Evolutionary conservation across 2,329 filamentous ascomycete species (phyloP), one percentile per base, ranked within the genome.

Genomic region (Ceratocystis albifundus): DNA sequence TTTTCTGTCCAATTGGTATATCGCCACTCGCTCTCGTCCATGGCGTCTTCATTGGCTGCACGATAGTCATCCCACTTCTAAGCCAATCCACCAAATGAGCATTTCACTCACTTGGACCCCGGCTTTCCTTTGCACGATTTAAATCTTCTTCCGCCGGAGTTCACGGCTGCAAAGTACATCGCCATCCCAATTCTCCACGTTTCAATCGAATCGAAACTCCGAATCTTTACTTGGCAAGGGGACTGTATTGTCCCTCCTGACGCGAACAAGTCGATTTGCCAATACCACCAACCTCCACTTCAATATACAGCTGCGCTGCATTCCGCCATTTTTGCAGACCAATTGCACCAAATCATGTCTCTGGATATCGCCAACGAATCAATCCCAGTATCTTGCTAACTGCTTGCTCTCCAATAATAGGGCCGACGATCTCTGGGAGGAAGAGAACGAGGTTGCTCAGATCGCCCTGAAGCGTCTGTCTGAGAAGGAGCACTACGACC

Each of bases 401-500:
- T 2, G 50, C 15, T 36, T 25, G 45, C 59, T 44, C 22, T 15
- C 17, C 20, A 25, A 46, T 20, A 15, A 66, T 75, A 97, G 94
- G 78, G 86, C 87, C 82, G 94, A 99, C 79, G 94, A 99, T 77
- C 80, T 99, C 76, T 89, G 96, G 76, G 85, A 89, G 76, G 94
- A 99, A 79, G 94, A 99, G 81, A 88, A 84, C 81, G 89, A 94
- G 73, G 79, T 82, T 67, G 90, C 96, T 73, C 88, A 94, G 78
- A 84, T 87, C 72, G 94, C 94, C 70, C 84, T 99, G 74, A 89
- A 89, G 84, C 90, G 94, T 76, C 88, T 99, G 69, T 85, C 89
- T 67, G 84, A 90, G 73, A 90, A 95, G 82, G 90, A 94, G 76
- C 84, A 87, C 73, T 97, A 97, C 80, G 94, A 99, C 81, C 93